Conservation (phyloP, 176 grass and related monocot genomes). For the Oryza glaberrima region DNA sequence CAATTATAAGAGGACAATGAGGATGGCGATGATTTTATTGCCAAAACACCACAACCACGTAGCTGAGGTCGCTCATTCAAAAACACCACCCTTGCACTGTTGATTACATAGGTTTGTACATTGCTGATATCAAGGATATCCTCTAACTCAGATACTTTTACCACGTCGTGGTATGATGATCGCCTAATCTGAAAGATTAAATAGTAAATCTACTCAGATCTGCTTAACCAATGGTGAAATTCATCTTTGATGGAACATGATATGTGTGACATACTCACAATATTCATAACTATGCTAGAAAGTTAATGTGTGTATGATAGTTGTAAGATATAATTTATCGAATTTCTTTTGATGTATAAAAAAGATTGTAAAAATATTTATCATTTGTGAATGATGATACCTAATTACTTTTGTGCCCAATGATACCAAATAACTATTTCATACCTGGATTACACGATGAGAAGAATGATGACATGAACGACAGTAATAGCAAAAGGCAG, state of each 20-base stretch:
- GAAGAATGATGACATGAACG: conserved; percentile 46
- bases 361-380: no score
- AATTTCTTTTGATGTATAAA: not conserved
- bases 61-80: conserved; percentile 59
- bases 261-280: not conserved
- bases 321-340: not conserved
- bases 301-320: not conserved
- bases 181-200: conserved; percentile 48
- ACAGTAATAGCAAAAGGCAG: conserved; percentile 61
- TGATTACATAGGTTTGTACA: conserved; percentile 75
- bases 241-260: not conserved
- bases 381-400: not conserved
- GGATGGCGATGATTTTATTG: conserved; percentile 18
- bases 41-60: not conserved
- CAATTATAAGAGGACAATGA: conserved; percentile 31
- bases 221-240: not conserved
- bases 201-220: not conserved
- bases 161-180: conserved; percentile 69
- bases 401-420: not conserved
- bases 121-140: conserved; percentile 52
- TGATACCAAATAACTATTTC: not conserved
- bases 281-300: not conserved
- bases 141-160: conserved; percentile 62
- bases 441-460: conserved; percentile 73
- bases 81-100: conserved; percentile 64